Evolutionary conservation across 371 early-diverging fungal species (phyloP).

Genomic region (Rhizomucor pusillus): DNA sequence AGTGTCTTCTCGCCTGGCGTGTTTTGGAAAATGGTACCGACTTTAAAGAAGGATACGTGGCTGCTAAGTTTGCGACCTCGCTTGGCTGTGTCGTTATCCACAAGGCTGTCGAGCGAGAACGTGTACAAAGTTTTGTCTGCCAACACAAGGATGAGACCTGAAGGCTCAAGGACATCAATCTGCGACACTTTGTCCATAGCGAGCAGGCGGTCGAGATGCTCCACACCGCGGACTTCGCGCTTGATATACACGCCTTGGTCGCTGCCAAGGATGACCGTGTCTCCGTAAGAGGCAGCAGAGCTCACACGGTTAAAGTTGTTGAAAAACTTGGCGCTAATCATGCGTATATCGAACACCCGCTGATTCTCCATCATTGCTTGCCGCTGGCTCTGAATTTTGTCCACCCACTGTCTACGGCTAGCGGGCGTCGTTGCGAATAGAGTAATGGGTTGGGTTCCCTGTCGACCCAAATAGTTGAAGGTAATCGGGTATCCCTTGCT

Average conservation of each 20-base stretch:
- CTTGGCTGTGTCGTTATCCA: slow-evolving; percentile 45
- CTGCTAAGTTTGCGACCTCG: slow-evolving; percentile 70
- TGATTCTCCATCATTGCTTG: slow-evolving; percentile 51
- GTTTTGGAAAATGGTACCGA: slow-evolving; percentile 76
- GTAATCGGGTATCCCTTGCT: slow-evolving; percentile 58
- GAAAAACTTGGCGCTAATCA: slow-evolving; percentile 21
- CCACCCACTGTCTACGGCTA: slow-evolving; percentile 79
- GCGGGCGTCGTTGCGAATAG: slow-evolving; percentile 71
- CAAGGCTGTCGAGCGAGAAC: slow-evolving; percentile 70
- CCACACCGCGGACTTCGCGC: slow-evolving; percentile 21
- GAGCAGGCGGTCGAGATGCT: slow-evolving; percentile 55
- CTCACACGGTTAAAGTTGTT: slow-evolving; percentile 27
- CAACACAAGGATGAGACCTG: slow-evolving; percentile 73
- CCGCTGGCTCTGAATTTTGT: slow-evolving; percentile 73
- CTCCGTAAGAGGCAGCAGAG: slow-evolving; percentile 24
- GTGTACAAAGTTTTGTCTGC: slow-evolving; percentile 80
- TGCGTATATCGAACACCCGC: slow-evolving; percentile 58
- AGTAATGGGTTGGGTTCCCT: slow-evolving; percentile 58
- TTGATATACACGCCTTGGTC: slow-evolving; percentile 50
- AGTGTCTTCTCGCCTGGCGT: slow-evolving; percentile 65
- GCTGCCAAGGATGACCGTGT: slow-evolving; percentile 33
- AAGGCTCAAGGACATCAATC: slow-evolving; percentile 74
- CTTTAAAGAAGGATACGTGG: slow-evolving; percentile 88
- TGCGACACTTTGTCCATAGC: slow-evolving; percentile 83
- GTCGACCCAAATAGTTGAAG: slow-evolving; percentile 73